Percentiles rank a stretch among this genome's conserved stretches.
Conservation (phyloP, 1,284 basidiomycete genomes). For the Heterobasidion parviporum region DNA sequence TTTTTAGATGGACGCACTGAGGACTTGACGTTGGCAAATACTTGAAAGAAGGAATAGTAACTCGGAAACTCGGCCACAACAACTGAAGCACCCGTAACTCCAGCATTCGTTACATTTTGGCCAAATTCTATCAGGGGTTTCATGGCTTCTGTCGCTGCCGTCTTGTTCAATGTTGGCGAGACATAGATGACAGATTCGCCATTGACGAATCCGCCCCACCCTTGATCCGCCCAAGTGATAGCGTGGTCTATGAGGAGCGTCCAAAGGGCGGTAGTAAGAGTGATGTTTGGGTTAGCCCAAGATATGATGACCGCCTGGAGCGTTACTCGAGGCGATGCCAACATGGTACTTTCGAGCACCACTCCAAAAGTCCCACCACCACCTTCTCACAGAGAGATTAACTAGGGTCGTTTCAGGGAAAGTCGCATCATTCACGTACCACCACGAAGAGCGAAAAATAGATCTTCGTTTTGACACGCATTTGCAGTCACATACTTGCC, state of each 20-base stretch:
- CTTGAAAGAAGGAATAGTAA: conserved; percentile 30
- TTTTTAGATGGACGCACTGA: background rate
- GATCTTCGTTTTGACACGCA: conserved; percentile 25
- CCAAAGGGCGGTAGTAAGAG: conserved; percentile 1
- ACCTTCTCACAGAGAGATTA: conserved; percentile 4
- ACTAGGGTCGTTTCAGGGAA: background rate
- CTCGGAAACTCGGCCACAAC: conserved; percentile 26
- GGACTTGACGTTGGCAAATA: conserved; percentile 21
- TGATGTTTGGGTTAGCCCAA: background rate
- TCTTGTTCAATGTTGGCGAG: conserved; percentile 16
- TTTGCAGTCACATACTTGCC: conserved; percentile 23
- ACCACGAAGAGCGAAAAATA: conserved; percentile 24
- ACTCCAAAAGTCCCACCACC: conserved; percentile 19
- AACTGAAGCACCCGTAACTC: conserved; percentile 12
- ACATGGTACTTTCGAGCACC: conserved; percentile 5
- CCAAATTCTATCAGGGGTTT: conserved; percentile 31
- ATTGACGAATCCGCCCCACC: conserved; percentile 14
- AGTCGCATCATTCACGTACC: background rate
- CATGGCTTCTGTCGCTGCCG: conserved; percentile 28
- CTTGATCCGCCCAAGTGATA: conserved; percentile 11
- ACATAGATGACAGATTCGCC: conserved; percentile 13
- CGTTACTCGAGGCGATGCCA: conserved; percentile 3
- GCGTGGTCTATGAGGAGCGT: conserved; percentile 5
- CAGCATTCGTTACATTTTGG: conserved; percentile 1
- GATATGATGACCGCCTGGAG: conserved; percentile 4